Evolutionary conservation across 2,329 filamentous ascomycete genomes (phyloP).

Genomic region (Gnomoniopsis smithogilvyi): DNA sequence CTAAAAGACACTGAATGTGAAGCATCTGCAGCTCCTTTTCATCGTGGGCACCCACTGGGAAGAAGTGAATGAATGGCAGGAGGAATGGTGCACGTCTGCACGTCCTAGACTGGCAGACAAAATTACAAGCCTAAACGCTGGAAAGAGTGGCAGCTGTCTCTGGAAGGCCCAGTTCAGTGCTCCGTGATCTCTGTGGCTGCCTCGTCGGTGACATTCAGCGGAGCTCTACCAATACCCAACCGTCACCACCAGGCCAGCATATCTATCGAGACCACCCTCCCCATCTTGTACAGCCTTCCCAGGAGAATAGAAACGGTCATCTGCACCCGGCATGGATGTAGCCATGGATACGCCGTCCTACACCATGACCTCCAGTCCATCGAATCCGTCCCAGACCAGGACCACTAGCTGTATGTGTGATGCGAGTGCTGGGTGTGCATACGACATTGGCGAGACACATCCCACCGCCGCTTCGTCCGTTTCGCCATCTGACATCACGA

Average conservation of each 20-base stretch:
- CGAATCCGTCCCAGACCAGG: background rate
- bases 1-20: background rate
- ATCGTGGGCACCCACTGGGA: background rate
- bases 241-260: background rate
- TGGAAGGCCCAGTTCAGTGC: background rate
- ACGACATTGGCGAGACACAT: background rate
- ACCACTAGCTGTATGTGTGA: background rate
- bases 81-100: background rate
- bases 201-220: background rate
- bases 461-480: background rate
- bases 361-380: background rate
- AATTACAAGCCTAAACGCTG: background rate
- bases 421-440: background rate
- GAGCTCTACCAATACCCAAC: background rate
- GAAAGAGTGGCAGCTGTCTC: background rate
- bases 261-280: background rate
- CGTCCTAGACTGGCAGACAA: background rate
- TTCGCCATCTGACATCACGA: background rate
- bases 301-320: background rate
- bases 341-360: background rate
- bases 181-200: background rate
- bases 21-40: background rate
- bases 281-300: background rate
- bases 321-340: no score
- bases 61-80: background rate